Percentiles rank a stretch among this genome's conserved stretches.
Evolutionary conservation across 495 filamentous ascomycete genomes (phyloP).

Genomic region (Haplographium delicatum): DNA sequence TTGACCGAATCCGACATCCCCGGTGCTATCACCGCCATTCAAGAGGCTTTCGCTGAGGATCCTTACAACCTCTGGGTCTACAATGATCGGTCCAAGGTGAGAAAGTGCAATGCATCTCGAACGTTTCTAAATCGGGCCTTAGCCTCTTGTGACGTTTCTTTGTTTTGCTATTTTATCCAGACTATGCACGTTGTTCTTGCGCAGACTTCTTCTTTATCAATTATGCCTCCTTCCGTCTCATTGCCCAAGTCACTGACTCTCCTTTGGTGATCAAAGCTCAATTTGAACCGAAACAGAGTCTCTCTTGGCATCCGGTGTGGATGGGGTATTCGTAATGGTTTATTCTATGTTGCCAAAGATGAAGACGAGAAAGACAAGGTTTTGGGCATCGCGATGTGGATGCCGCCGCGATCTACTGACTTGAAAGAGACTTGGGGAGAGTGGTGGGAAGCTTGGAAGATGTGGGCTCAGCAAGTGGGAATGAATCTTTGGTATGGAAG

Average conservation of each 20-base stretch:
- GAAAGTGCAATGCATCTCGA: too few relatives aligned
- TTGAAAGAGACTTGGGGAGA: conserved; percentile 45
- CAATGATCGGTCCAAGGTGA: conserved; percentile 46
- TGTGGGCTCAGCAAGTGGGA: conserved; percentile 53
- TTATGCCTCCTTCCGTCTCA: not conserved
- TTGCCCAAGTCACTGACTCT: conserved; percentile 8
- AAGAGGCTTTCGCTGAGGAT: conserved; percentile 58
- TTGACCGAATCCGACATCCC: conserved; percentile 56
- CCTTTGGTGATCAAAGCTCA: conserved; percentile 12
- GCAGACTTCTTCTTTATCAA: not conserved
- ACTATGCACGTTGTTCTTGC: too few relatives aligned
- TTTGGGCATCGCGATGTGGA: conserved; percentile 62
- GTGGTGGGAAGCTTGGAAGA: conserved; percentile 51
- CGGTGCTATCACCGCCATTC: conserved; percentile 46
- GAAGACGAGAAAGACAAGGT: conserved; percentile 36
- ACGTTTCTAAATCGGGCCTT: too few relatives aligned
- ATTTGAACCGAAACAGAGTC: conserved; percentile 20
- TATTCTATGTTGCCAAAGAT: conserved; percentile 61
- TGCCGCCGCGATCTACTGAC: conserved; percentile 41
- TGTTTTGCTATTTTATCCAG: too few relatives aligned
- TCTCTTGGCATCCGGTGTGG: conserved; percentile 48
- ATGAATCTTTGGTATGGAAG: conserved; percentile 61
- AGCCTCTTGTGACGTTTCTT: too few relatives aligned
- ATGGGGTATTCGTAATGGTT: conserved; percentile 57
- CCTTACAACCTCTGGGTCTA: conserved; percentile 62